A percentile compares a stretch with the other conserved stretches of the same genome.
Evolutionary conservation across 1,139 yeast species (phyloP).

Genomic region (Candida sp.): DNA sequence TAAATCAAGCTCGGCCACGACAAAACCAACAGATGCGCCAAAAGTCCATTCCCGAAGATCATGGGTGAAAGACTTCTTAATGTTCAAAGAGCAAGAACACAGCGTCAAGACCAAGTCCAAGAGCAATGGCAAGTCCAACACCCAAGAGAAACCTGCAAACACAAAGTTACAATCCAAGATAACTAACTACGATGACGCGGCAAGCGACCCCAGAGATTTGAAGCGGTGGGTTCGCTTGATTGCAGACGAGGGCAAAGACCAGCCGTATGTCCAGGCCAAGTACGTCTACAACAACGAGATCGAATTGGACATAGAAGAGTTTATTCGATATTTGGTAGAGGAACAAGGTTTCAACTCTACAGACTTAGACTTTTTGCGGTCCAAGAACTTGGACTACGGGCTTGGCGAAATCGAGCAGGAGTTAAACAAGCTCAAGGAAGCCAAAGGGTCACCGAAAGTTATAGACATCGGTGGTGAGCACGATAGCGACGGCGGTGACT

Average conservation of each 20-base stretch:
- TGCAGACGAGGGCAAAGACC: constrained; percentile 16
- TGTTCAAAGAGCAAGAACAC: constrained; percentile 12
- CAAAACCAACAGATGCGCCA: background rate
- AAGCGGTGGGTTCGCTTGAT: constrained; percentile 29
- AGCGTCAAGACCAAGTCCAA: background rate
- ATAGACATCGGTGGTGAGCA: constrained; percentile 43
- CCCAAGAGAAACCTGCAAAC: too few species aligned
- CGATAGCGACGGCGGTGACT: constrained; percentile 23
- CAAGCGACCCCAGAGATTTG: constrained; percentile 25
- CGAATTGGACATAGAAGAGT: constrained; percentile 30
- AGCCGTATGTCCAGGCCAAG: constrained; percentile 4
- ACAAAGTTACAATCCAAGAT: constrained; percentile 20
- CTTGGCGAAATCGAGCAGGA: constrained; percentile 42
- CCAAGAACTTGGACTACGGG: constrained; percentile 35
- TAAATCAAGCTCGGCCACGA: background rate
- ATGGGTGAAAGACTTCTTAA: constrained; percentile 21
- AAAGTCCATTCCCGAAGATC: constrained; percentile 17
- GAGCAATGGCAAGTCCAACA: too few species aligned
- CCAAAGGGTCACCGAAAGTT: constrained; percentile 15
- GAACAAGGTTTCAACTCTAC: constrained; percentile 31
- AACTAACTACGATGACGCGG: constrained; percentile 25
- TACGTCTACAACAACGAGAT: constrained; percentile 12
- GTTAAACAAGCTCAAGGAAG: constrained; percentile 31
- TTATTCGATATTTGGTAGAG: constrained; percentile 30
- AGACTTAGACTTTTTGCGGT: constrained; percentile 31